Percentiles rank a stretch among this genome's conserved stretches.
phyloP scores from a whole-genome alignment of 495 filamentous ascomycete genomes.

The Trichoderma reesei region DNA sequence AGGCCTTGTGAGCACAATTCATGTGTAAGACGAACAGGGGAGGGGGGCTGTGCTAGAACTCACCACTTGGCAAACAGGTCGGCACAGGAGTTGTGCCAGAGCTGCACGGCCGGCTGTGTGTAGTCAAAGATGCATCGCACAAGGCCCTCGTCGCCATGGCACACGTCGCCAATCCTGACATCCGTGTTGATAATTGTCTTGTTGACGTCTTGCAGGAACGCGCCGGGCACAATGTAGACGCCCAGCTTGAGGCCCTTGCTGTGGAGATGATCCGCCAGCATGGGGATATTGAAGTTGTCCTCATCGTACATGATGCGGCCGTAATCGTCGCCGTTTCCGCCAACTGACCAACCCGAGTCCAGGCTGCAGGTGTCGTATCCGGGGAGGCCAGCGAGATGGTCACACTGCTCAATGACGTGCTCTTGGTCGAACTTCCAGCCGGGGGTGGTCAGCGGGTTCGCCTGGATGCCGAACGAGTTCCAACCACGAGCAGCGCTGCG shows the following conservation, averaged over 20 bases:
- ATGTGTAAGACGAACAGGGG: not conserved
- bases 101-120: conserved; percentile 17
- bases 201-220: conserved; percentile 18
- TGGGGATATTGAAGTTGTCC: conserved; percentile 17
- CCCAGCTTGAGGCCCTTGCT: conserved; percentile 20
- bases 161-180: conserved; percentile 19
- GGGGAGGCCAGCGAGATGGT: not conserved
- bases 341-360: conserved; percentile 24
- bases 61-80: conserved; percentile 17
- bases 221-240: conserved; percentile 23
- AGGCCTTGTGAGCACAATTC: not conserved
- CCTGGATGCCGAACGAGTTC: conserved; percentile 1
- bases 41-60: not conserved
- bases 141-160: conserved; percentile 17
- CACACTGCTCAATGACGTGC: not conserved
- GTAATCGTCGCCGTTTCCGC: conserved; percentile 20
- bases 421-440: not conserved
- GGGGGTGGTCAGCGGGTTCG: not conserved
- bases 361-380: conserved; percentile 16
- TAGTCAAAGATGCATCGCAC: conserved; percentile 22
- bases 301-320: conserved; percentile 21
- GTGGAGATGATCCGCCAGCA: conserved; percentile 19
- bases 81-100: conserved; percentile 24
- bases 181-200: conserved; percentile 20
- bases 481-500: not conserved